Conservation (phyloP, 2,329 filamentous ascomycete genomes). For the Acephala macrosclerotiorum region DNA sequence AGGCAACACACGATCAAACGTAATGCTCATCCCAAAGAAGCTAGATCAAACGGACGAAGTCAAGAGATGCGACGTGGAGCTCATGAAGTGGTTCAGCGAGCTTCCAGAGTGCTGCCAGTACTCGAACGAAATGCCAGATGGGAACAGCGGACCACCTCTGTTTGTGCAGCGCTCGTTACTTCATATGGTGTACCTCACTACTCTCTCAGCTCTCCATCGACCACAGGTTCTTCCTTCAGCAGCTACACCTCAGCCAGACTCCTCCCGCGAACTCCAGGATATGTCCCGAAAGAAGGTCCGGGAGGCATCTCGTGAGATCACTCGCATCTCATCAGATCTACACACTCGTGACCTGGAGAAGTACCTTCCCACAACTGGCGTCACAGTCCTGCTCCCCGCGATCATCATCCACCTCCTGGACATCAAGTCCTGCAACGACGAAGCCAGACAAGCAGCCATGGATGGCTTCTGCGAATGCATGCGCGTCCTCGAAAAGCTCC, state of each 20-base stretch:
- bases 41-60: conserved; percentile 82
- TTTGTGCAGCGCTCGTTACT: conserved; percentile 83
- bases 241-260: conserved; percentile 56
- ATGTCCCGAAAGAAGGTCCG: conserved; percentile 84
- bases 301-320: conserved; percentile 85
- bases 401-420: conserved; percentile 94
- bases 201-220: conserved; percentile 87
- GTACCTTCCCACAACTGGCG: conserved; percentile 86
- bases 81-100: conserved; percentile 78
- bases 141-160: conserved; percentile 63
- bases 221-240: conserved; percentile 87
- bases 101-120: conserved; percentile 78
- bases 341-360: conserved; percentile 76
- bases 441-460: conserved; percentile 75
- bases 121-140: conserved; percentile 61
- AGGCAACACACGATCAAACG: conserved; percentile 71
- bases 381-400: conserved; percentile 88
- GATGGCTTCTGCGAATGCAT: conserved; percentile 91
- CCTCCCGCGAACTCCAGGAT: conserved; percentile 77
- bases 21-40: conserved; percentile 93
- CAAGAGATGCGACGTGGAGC: conserved; percentile 77
- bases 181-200: conserved; percentile 94
- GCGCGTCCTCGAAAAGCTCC: conserved; percentile 85
- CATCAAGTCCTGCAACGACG: conserved; percentile 82
- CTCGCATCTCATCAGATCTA: conserved; percentile 80